Percentiles rank a stretch among this genome's conserved stretches.
Conservation (phyloP, 1,139 yeast species). For the Candida sp. region DNA sequence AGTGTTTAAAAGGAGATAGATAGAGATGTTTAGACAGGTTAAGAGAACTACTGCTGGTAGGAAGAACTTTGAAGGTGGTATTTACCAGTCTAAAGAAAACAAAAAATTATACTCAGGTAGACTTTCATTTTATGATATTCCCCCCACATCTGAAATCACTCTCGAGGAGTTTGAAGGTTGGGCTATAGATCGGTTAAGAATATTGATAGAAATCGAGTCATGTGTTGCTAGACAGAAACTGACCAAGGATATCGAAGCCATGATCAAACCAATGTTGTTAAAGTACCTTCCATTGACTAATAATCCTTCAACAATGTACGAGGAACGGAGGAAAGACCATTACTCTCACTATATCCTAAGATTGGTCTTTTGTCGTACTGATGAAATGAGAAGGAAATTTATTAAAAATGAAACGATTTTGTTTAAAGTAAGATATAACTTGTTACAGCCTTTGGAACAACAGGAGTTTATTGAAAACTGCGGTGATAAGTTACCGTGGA, state of each 20-base stretch:
- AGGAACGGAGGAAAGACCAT: slow-evolving; percentile 82
- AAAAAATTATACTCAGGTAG: slow-evolving; percentile 21
- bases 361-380: slow-evolving; percentile 87
- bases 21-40: slow-evolving; percentile 65
- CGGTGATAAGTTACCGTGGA: slow-evolving; percentile 64
- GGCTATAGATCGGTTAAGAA: slow-evolving; percentile 90
- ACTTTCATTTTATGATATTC: slow-evolving; percentile 64
- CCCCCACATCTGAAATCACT: slow-evolving; percentile 84
- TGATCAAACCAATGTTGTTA: slow-evolving; percentile 62
- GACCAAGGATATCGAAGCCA: slow-evolving; percentile 59
- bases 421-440: slow-evolving; percentile 68
- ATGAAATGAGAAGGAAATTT: slow-evolving; percentile 79
- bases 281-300: slow-evolving; percentile 62
- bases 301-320: slow-evolving; percentile 27
- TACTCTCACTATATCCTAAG: slow-evolving; percentile 87
- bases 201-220: slow-evolving; percentile 82
- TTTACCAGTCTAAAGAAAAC: slow-evolving; percentile 32
- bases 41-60: slow-evolving; percentile 77
- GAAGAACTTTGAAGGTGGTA: slow-evolving; percentile 53
- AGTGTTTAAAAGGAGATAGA: neutral
- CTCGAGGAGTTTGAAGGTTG: slow-evolving; percentile 89
- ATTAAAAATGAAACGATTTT: slow-evolving; percentile 70
- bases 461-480: slow-evolving; percentile 55
- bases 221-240: slow-evolving; percentile 64
- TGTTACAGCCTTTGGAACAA: slow-evolving; percentile 69